Base-by-base conservation (phyloP, 2,329 filamentous ascomycete genomes). In the Mycosphaerella sp. region DNA sequence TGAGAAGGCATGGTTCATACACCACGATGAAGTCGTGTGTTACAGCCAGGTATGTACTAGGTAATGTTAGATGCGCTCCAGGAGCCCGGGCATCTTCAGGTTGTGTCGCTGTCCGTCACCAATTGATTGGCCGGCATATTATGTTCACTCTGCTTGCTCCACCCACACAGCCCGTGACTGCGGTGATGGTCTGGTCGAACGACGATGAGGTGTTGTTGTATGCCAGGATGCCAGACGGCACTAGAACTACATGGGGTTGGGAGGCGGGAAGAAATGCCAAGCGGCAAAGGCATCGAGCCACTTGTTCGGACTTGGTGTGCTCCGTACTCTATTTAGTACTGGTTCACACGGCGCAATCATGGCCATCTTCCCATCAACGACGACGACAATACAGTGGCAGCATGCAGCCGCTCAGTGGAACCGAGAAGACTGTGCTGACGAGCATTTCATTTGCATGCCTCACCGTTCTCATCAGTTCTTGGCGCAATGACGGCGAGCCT, bases 401-500 rank as follows among this genome's bases (percentile, higher is more conserved):
- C 44, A 65, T 65, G 63, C 60, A 61, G 49, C 55, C 59, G 21
- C 72, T 84, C 53, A 78, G 72, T 51, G 69, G 69, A 46, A 73
- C 73, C 17, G 81, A 84, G 71, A 71, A 72, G 46, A 77, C 76
- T 71, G 76, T 74, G 61, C 73, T 84, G 49, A 64, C 86, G 58
- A 74, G 81, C 14, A 73, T 95, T 50, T 79, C 82, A 40, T 76
- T 81, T 59, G 82, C 81, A 50, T 89, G 86, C 64, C 67, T 87
- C 59, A 82, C 81, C 52, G 76, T 96, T 59, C 79, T 97, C 57
- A 75, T 79, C 57, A 91, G 91, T 68, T 88, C 89, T 35, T 85
- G 96, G 65, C 80, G 84, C 53, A 87, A 82, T 60, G 86, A 95
- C 70, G 90, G 89, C 59, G 89, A 93, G 62, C 91, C 93, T 34